These are phyloP conservation scores for Stagonosporopsis rhizophila DNA, from an alignment of 2,329 filamentous ascomycete genomes.

Conservation along the genomic window DNA sequence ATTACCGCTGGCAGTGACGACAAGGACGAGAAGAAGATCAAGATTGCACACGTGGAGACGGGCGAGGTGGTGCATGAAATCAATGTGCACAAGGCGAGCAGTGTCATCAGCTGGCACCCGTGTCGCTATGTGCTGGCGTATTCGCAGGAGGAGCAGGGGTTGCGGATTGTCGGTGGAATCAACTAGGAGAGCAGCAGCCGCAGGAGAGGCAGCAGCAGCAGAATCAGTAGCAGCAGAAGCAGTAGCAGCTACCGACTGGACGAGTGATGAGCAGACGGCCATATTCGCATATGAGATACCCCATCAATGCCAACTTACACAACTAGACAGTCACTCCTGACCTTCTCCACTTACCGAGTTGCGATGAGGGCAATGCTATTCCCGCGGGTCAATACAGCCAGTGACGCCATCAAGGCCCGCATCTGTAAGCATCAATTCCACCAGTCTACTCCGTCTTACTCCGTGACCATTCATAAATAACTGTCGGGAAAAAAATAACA, in stretches of 20 bases:
- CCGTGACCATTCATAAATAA: background rate
- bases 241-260: too few relatives aligned
- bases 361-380: background rate
- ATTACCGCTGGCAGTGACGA: slow-evolving; percentile 78
- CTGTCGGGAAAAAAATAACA: background rate
- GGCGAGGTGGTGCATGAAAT: slow-evolving; percentile 76
- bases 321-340: background rate
- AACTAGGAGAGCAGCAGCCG: slow-evolving; percentile 10
- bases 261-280: background rate
- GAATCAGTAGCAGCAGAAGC: too few relatives aligned
- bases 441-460: slow-evolving; percentile 5
- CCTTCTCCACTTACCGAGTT: background rate
- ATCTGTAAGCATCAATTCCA: slow-evolving; percentile 18
- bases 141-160: slow-evolving; percentile 66
- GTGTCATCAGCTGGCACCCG: slow-evolving; percentile 78
- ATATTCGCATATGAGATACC: slow-evolving; percentile 13
- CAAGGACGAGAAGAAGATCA: slow-evolving; percentile 72
- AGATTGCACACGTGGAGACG: slow-evolving; percentile 75
- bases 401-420: slow-evolving; percentile 16
- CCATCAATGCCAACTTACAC: slow-evolving; percentile 10
- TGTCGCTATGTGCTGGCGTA: slow-evolving; percentile 77
- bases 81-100: slow-evolving; percentile 70
- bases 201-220: too few relatives aligned
- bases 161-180: slow-evolving; percentile 69
- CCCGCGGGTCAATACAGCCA: slow-evolving; percentile 1